phyloP scores from a whole-genome alignment of 148 eudicot species.

The Mesembryanthemum crystallinum region DNA sequence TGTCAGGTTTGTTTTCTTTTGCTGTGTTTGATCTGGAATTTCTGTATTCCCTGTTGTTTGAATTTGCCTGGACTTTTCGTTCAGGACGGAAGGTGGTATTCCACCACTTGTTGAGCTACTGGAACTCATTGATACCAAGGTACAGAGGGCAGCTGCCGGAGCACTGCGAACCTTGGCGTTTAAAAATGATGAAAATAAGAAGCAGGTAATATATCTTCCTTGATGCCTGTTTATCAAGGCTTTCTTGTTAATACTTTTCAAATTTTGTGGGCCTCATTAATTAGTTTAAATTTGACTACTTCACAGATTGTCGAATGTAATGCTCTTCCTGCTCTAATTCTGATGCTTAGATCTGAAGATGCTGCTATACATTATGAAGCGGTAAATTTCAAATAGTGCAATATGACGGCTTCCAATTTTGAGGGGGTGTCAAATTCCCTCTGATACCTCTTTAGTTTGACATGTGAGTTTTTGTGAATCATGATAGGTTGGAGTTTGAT shows the following conservation, averaged over 20 bases:
- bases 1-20: slow-evolving; percentile 58
- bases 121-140: slow-evolving; percentile 63
- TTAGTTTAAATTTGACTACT: slow-evolving; percentile 21
- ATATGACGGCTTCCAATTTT: background rate
- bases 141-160: slow-evolving; percentile 89
- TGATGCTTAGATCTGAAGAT: slow-evolving; percentile 88
- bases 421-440: slow-evolving; percentile 2
- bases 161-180: slow-evolving; percentile 87
- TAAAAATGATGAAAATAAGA: slow-evolving; percentile 85
- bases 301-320: slow-evolving; percentile 86
- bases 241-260: background rate
- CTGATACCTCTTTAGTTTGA: background rate
- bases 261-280: background rate
- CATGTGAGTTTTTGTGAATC: background rate
- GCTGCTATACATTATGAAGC: slow-evolving; percentile 93
- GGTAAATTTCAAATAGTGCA: slow-evolving; percentile 32
- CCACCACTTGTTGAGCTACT: slow-evolving; percentile 88
- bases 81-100: slow-evolving; percentile 81
- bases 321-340: slow-evolving; percentile 78
- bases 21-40: background rate
- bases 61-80: slow-evolving; percentile 15
- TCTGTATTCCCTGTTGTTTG: background rate
- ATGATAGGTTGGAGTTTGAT: background rate
- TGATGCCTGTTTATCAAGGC: background rate
- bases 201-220: slow-evolving; percentile 46